Base-by-base conservation (phyloP, 305 asterid genomes). In the Petunia hybrid region DNA sequence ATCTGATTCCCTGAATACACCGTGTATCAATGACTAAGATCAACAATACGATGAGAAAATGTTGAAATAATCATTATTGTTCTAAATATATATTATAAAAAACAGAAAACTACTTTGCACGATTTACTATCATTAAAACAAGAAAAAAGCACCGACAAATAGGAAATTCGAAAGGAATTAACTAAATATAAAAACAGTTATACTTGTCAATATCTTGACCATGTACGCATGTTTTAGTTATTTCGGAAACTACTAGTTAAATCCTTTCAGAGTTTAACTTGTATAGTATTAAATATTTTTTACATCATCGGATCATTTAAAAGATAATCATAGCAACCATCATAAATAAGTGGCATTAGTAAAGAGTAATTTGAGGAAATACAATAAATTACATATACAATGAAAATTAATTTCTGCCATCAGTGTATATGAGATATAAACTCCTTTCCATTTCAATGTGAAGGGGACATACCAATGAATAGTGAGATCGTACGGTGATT, bases 381-480 rank as follows among this genome's bases (percentile, higher is more conserved):
- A 22, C 31, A 22, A 22, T 22, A 22, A 22, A 22, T 22, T 22
- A 22, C 31, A 22, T 22, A 22, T 22, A 22, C 31, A 22, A 22
- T 22, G 31, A 22, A 22, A 22, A 22, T 22, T 22, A 22, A 22
- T 22, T 22, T 22, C 31, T 22, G 31, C 31, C 31, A 22, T 22
- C 31, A 22, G 31, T 22, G 31, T 22, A 22, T 22, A 22, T n/a
- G n/a, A n/a, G n/a, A n/a, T 22, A 0, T 62, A n/a, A 2, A n/a
- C 22, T 68, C 31, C 31, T 22, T 22, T 22, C 31, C 31, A 22
- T 22, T 22, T 48, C 9, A 8, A 78, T 2, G 16, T 16, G 4
- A 45, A 31, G n/a, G 35, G 31, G 5, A n/a, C 60, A 14, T 64
- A 81, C 84, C 81, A 81, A 51, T 81, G 84, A 51, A 81, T 81